A percentile compares a stretch with the other conserved stretches of the same genome.
phyloP scores from a whole-genome alignment of 352 stramenopile genomes.

The Globisporangium abappressorium region DNA sequence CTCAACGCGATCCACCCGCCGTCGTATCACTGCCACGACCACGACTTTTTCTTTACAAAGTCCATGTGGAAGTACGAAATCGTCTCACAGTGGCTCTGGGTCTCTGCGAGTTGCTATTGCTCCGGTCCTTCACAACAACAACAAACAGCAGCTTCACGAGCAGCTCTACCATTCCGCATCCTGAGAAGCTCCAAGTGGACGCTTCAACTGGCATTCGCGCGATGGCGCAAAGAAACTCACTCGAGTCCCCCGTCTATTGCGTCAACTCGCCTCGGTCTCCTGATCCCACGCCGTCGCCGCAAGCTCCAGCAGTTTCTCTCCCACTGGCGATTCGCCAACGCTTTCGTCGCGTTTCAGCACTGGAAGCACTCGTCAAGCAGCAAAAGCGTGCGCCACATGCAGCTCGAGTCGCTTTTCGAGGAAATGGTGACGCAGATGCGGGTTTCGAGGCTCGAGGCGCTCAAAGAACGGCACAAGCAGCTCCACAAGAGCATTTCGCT shows the following conservation, averaged over 20 bases:
- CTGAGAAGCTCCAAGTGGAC: not conserved
- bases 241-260: slow-evolving; percentile 5
- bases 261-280: not conserved
- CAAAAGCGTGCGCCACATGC: slow-evolving; percentile 23
- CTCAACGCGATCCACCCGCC: slow-evolving; percentile 26
- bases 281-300: not conserved
- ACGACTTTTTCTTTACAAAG: slow-evolving; percentile 11
- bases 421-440: slow-evolving; percentile 33
- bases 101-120: slow-evolving; percentile 3
- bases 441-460: slow-evolving; percentile 21
- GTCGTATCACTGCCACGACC: slow-evolving; percentile 26
- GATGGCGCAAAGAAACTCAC: not conserved
- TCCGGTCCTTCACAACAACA: not conserved
- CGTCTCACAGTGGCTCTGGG: slow-evolving; percentile 33
- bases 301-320: slow-evolving; percentile 24
- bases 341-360: slow-evolving; percentile 31
- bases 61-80: slow-evolving; percentile 23
- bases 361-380: slow-evolving; percentile 30
- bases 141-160: not conserved
- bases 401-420: slow-evolving; percentile 27
- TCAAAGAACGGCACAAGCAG: slow-evolving; percentile 27
- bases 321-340: slow-evolving; percentile 31
- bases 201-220: not conserved
- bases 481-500: slow-evolving; percentile 22
- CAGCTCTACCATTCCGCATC: not conserved